These are phyloP conservation scores for Aphanomyces astaci DNA, from an alignment of 352 stramenopile species.

Conservation along the genomic window DNA sequence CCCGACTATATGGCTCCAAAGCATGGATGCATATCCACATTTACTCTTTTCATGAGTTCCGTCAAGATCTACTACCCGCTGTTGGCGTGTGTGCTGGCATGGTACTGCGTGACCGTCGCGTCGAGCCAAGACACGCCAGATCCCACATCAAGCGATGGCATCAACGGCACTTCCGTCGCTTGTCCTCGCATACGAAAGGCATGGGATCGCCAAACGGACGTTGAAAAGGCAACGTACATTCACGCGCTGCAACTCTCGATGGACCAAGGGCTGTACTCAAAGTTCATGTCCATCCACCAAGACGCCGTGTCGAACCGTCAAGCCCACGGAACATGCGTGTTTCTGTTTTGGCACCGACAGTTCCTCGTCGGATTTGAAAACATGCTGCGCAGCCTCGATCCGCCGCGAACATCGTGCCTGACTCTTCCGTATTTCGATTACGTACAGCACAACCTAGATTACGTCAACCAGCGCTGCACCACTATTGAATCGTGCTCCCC, in stretches of 20 bases:
- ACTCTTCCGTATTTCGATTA: slow-evolving; percentile 21
- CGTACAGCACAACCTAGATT: slow-evolving; percentile 22
- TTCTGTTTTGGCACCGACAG: slow-evolving; percentile 18
- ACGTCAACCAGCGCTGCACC: slow-evolving; percentile 21
- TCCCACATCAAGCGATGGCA: no score
- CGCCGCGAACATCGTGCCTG: not conserved
- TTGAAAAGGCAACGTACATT: slow-evolving; percentile 43
- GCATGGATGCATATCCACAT: no score
- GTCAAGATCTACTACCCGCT: not conserved
- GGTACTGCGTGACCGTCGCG: not conserved
- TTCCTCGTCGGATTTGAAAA: slow-evolving; percentile 24
- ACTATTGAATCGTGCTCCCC: slow-evolving; percentile 30
- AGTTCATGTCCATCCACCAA: slow-evolving; percentile 57
- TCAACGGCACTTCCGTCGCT: not conserved
- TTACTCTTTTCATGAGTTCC: not conserved
- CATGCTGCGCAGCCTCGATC: slow-evolving; percentile 13
- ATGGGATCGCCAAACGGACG: slow-evolving; percentile 38
- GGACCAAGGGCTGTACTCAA: slow-evolving; percentile 45
- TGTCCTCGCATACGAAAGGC: slow-evolving; percentile 36
- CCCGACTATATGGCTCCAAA: not conserved
- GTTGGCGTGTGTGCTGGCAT: not conserved
- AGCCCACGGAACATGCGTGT: slow-evolving; percentile 31
- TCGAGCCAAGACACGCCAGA: no score
- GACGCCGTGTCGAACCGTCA: slow-evolving; percentile 46
- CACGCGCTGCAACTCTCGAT: slow-evolving; percentile 38